Base-by-base conservation (phyloP, 1,284 basidiomycete species). In the Xerocomus amazonicus region DNA sequence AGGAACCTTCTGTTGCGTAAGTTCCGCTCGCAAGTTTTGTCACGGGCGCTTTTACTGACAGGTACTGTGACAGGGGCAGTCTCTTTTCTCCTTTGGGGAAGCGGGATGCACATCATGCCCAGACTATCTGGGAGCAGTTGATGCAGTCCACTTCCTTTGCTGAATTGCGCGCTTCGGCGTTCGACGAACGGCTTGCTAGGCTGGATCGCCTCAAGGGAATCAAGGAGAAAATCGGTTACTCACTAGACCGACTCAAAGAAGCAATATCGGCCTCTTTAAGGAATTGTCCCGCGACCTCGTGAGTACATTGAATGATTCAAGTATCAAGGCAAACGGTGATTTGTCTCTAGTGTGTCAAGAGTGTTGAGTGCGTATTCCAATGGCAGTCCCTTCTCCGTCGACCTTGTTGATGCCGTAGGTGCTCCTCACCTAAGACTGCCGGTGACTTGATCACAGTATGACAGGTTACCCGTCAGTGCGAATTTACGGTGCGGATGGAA, bases 391-490 rank as follows among this genome's bases (percentile, higher is more conserved):
- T 74, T 74, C 52, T 72, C 70, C 1, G 56, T 74, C 34, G 56
- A 73, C 26, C 65, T 74, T 3, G 61, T 73, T 1, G 70, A 69
- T 5, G 72, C 71, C 5, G 73, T 72, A 49, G 26, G 71, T 54
- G 9, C 3, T 35, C 6, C 14, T 41, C 12, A 3, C 34, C 4
- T 34, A 0, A 5, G 6, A 36, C 1, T 45, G 13, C 8, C 32
- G 17, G 12, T n/a, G 17, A 28, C 4, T n/a, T 53, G 16, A 54
- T 13, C 23, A 12, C 19, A 23, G 8, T 19, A 7, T 14, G 19
- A 45, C 33, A 71, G 70, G 72, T 73, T 27, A 50, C 76, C 26
- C 74, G 75, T 28, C 75, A 77, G 51, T 67, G 68, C 14, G 59
- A 64, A 3, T 77, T 78, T 51, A 65, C 73, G 16, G 51, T 59